Evolutionary conservation across 2,329 filamentous ascomycete genomes (phyloP).

Genomic region (Septoria petroselini): DNA sequence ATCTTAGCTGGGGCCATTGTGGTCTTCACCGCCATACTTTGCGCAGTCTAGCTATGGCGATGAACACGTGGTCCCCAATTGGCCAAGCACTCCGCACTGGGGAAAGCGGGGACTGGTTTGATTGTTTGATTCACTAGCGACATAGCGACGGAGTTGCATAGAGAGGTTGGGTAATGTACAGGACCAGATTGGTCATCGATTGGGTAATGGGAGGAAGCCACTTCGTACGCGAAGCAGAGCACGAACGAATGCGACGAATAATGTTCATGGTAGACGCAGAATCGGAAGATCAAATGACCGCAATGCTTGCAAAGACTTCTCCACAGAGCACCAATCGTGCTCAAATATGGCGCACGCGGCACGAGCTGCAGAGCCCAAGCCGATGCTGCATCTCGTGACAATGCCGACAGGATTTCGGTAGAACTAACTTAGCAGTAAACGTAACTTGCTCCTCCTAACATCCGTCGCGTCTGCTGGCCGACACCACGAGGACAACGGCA

Average conservation of each 20-base stretch:
- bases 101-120: background rate
- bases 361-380: background rate
- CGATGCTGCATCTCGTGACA: constrained; percentile 1
- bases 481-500: background rate
- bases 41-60: background rate
- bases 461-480: background rate
- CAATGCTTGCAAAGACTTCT: constrained; percentile 14
- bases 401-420: background rate
- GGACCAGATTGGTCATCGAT: constrained; percentile 9
- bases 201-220: constrained; percentile 11
- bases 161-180: constrained; percentile 16
- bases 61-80: background rate
- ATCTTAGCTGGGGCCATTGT: background rate
- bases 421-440: background rate
- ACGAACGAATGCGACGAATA: constrained; percentile 5
- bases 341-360: constrained; percentile 10
- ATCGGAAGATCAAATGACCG: constrained; percentile 10
- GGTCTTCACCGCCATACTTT: constrained; percentile 19
- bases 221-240: constrained; percentile 7
- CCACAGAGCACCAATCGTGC: constrained; percentile 8
- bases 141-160: constrained; percentile 17
- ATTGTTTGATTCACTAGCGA: constrained; percentile 15
- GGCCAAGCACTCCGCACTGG: background rate
- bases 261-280: constrained; percentile 6
- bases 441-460: background rate